Percentiles rank a stretch among this genome's conserved stretches.
These are phyloP conservation scores for Singerocomus rubriflavus DNA, from an alignment of 1,284 basidiomycete genomes.

Conservation along the genomic window DNA sequence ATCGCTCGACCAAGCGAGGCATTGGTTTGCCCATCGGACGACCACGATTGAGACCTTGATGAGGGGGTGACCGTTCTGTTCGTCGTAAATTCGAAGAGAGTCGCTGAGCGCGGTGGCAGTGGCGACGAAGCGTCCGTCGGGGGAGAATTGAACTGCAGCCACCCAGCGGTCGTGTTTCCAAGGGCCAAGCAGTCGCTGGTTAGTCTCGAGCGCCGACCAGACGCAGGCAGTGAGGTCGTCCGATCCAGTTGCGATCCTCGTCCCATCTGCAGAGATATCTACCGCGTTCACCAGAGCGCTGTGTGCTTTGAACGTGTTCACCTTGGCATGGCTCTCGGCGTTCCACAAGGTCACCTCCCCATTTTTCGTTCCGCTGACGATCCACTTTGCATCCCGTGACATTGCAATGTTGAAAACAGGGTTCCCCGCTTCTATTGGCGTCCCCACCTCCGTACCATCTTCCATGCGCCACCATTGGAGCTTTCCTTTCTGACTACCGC, in stretches of 20 bases:
- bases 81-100: background rate
- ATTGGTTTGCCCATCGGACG: background rate
- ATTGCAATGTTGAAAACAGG: background rate
- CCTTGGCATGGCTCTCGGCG: background rate
- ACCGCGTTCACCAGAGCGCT: background rate
- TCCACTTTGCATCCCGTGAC: conserved; percentile 6
- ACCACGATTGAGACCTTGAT: background rate
- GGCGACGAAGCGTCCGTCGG: background rate
- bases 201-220: conserved; percentile 7
- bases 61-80: background rate
- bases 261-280: conserved; percentile 7
- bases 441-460: conserved; percentile 6
- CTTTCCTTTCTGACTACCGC: background rate
- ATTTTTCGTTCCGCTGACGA: conserved; percentile 3
- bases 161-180: conserved; percentile 1
- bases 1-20: background rate
- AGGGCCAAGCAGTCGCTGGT: conserved; percentile 3
- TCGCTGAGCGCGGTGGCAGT: background rate
- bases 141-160: conserved; percentile 4
- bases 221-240: conserved; percentile 6
- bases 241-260: conserved; percentile 8
- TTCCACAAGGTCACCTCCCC: conserved; percentile 3
- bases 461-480: conserved; percentile 9
- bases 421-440: background rate
- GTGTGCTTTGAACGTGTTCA: background rate